Percentiles rank a stretch among this genome's conserved stretches.
Conservation (phyloP, 2,329 filamentous ascomycete species). For the Sporothrix brasiliensis region DNA sequence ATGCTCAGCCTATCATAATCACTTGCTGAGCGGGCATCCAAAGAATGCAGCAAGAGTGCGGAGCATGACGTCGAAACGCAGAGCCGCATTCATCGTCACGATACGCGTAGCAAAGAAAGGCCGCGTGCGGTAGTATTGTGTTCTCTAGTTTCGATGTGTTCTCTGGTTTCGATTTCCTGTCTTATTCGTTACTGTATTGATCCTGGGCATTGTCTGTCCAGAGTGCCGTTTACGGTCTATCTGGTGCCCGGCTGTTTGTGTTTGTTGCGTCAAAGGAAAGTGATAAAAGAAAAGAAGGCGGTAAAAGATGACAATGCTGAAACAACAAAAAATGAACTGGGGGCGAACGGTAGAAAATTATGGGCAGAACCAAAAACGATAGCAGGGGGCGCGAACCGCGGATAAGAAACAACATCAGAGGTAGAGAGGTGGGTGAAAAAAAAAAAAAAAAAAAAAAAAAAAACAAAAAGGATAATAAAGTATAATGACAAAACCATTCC, state of each 20-base stretch:
- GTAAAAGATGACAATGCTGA: not conserved
- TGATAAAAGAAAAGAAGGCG: not conserved
- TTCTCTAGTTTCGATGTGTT: no score
- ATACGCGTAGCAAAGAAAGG: no score
- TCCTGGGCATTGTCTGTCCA: slow-evolving; percentile 1
- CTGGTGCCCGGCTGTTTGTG: not conserved
- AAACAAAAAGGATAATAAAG: not conserved
- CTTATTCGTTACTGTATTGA: slow-evolving; percentile 12
- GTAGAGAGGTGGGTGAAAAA: not conserved
- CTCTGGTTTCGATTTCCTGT: no score
- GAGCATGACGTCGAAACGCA: not conserved
- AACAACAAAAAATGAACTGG: not conserved
- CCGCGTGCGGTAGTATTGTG: no score
- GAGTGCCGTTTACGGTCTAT: not conserved
- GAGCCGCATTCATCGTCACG: not conserved
- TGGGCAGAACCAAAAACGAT: not conserved
- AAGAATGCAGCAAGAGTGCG: not conserved
- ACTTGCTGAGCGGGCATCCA: not conserved
- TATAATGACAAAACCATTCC: no score
- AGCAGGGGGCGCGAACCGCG: no score
- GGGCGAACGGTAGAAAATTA: not conserved
- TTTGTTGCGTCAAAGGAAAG: not conserved
- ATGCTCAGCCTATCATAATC: not conserved
- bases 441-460: no score
- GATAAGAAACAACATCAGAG: not conserved